phyloP scores from a whole-genome alignment of 139 green algal species.

The Penium margaritaceum region DNA sequence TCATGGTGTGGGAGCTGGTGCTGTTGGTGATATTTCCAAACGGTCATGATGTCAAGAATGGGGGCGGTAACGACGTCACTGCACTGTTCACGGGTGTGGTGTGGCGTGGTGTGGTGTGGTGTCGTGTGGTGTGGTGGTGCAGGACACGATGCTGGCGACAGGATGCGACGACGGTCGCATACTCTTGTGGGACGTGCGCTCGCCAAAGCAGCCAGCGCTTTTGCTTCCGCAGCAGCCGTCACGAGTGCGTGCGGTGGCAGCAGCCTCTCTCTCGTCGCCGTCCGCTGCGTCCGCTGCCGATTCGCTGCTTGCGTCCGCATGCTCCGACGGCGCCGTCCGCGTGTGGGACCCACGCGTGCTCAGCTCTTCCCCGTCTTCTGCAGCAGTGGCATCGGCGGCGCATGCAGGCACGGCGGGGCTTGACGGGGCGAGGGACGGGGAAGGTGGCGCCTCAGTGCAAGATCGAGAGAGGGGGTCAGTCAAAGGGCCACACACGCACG shows the following conservation, averaged over 20 bases:
- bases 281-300: background rate
- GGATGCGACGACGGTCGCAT: background rate
- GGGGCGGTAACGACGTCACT: background rate
- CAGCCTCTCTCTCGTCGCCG: background rate
- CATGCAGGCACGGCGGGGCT: background rate
- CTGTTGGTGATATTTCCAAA: background rate
- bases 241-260: background rate
- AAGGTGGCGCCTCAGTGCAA: background rate
- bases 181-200: background rate
- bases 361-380: background rate
- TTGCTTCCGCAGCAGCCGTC: background rate
- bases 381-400: background rate
- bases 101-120: background rate
- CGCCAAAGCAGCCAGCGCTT: background rate
- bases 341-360: constrained; percentile 21
- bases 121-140: no score
- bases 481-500: no score
- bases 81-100: background rate
- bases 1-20: background rate
- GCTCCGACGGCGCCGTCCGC: constrained; percentile 1
- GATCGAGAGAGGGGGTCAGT: background rate
- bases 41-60: background rate
- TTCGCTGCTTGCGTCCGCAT: no score
- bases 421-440: background rate
- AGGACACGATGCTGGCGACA: constrained; percentile 9